Conservation (phyloP, 352 stramenopile genomes). For the Phytophthora sp. region DNA sequence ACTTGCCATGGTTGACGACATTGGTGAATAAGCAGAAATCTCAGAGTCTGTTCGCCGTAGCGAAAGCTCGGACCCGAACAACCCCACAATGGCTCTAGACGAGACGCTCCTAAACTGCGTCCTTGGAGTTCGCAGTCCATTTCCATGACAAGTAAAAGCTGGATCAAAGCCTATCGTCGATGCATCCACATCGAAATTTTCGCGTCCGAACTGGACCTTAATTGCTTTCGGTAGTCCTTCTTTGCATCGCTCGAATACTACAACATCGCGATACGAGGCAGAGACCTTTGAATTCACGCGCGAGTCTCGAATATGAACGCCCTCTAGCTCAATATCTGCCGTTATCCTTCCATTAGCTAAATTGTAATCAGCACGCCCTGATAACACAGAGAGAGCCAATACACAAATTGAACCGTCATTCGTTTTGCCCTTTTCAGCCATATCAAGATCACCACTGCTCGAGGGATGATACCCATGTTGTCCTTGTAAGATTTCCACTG, state of each 20-base stretch:
- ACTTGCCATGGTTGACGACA: slow-evolving; percentile 36
- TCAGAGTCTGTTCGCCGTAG: slow-evolving; percentile 43
- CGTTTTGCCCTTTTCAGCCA: slow-evolving; percentile 68
- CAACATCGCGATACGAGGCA: slow-evolving; percentile 68
- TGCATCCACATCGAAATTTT: slow-evolving; percentile 50
- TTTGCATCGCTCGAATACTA: slow-evolving; percentile 66
- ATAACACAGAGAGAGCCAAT: slow-evolving; percentile 58
- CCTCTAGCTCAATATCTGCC: slow-evolving; percentile 57
- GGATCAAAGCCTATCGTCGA: slow-evolving; percentile 51
- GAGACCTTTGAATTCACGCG: slow-evolving; percentile 63
- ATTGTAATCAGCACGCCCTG: slow-evolving; percentile 57
- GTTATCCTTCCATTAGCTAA: slow-evolving; percentile 52
- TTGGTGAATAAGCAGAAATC: slow-evolving; percentile 35
- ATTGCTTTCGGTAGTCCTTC: slow-evolving; percentile 59
- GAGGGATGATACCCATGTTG: slow-evolving; percentile 83
- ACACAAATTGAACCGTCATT: slow-evolving; percentile 80
- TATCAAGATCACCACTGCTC: slow-evolving; percentile 73
- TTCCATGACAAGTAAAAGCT: slow-evolving; percentile 38
- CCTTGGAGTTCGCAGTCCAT: slow-evolving; percentile 28
- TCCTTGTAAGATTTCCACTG: slow-evolving; percentile 80
- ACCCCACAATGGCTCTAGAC: slow-evolving; percentile 42
- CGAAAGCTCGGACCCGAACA: slow-evolving; percentile 47
- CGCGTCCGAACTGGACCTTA: slow-evolving; percentile 63
- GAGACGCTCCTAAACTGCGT: slow-evolving; percentile 51
- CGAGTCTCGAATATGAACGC: slow-evolving; percentile 75